These are phyloP conservation scores for Tinospora cordifolia DNA, from an alignment of 164 flowering plant genomes.

Conservation along the genomic window DNA sequence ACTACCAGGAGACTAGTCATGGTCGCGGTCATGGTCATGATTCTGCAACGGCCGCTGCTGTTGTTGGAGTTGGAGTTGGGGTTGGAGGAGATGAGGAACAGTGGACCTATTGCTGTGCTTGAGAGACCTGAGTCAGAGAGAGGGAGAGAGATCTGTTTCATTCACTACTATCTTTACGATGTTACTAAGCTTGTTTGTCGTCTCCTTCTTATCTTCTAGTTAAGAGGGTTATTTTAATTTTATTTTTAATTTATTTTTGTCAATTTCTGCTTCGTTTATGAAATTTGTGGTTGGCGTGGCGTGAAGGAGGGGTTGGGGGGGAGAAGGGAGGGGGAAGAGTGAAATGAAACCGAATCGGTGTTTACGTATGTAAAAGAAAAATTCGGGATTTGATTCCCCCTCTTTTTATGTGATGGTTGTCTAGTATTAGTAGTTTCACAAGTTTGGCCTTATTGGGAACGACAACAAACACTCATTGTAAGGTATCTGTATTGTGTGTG, in stretches of 20 bases:
- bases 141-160: not conserved
- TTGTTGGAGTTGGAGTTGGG: slow-evolving; percentile 25
- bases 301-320: not conserved
- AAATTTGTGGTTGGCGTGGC: not conserved
- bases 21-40: slow-evolving; percentile 21
- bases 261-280: not conserved
- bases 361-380: not conserved
- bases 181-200: slow-evolving; percentile 5
- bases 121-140: no score
- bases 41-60: slow-evolving; percentile 8
- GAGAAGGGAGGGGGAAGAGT: not conserved
- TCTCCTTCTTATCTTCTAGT: not conserved
- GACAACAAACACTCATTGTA: not conserved
- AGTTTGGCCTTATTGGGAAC: no score
- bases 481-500: not conserved
- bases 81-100: slow-evolving; percentile 51
- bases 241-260: not conserved
- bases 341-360: slow-evolving; percentile 2
- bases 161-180: not conserved
- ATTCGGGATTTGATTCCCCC: not conserved
- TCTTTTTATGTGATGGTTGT: not conserved
- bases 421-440: not conserved
- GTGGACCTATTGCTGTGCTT: slow-evolving; percentile 74
- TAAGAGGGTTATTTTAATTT: not conserved
- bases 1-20: slow-evolving; percentile 28